Evolutionary conservation across 2,329 filamentous ascomycete species (phyloP).

Genomic region (Chalaropsis thielavioides): DNA sequence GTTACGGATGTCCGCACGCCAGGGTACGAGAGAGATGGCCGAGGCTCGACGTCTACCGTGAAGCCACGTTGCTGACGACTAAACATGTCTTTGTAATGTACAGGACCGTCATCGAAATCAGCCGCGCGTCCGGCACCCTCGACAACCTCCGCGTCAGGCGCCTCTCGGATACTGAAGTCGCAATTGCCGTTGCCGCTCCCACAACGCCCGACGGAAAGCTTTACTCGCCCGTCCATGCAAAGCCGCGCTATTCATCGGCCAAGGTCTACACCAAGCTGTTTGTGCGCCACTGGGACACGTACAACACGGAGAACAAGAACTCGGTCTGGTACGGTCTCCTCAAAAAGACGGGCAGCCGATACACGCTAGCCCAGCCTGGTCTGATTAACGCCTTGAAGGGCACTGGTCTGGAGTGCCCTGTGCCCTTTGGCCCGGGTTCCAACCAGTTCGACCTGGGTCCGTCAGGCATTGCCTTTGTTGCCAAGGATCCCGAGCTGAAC

Average conservation of each 20-base stretch:
- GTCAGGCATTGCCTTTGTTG: conserved; percentile 54
- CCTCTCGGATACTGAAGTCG: conserved; percentile 36
- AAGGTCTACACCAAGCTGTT: conserved; percentile 62
- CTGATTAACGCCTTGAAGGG: conserved; percentile 51
- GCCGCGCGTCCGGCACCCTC: conserved; percentile 30
- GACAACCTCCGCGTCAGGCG: conserved; percentile 44
- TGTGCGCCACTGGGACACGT: conserved; percentile 74
- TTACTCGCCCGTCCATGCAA: conserved; percentile 47
- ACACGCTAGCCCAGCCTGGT: conserved; percentile 29
- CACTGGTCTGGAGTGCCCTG: conserved; percentile 48
- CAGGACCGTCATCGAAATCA: conserved; percentile 14
- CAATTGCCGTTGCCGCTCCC: conserved; percentile 46
- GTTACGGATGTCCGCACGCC: conserved; percentile 22
- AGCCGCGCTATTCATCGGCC: conserved; percentile 47
- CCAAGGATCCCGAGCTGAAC: conserved; percentile 58
- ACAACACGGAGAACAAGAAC: conserved; percentile 51
- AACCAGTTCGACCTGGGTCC: conserved; percentile 65
- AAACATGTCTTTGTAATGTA: background rate
- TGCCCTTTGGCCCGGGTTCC: conserved; percentile 63
- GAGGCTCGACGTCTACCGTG: background rate
- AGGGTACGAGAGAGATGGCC: conserved; percentile 8
- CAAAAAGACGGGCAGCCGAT: conserved; percentile 24
- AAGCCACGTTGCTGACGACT: background rate
- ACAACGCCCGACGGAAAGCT: conserved; percentile 55
- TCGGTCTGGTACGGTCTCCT: conserved; percentile 60